Evolutionary conservation across 1,284 basidiomycete species (phyloP).

Genomic region (Boletus sp.): DNA sequence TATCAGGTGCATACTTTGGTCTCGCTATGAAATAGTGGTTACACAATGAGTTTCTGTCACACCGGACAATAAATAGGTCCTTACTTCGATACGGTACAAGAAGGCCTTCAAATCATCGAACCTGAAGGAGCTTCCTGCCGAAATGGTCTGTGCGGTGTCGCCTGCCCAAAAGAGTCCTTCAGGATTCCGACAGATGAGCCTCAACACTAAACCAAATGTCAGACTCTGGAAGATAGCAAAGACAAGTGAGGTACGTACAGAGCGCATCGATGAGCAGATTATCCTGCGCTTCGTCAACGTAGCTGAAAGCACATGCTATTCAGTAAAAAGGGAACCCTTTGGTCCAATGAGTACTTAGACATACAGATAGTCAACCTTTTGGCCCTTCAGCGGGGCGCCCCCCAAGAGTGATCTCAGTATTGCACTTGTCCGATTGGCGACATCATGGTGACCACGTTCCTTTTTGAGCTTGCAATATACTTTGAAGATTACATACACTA

Average conservation of each 20-base stretch:
- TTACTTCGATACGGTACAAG: too few species aligned
- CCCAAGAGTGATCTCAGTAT: conserved; percentile 39
- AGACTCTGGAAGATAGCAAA: background rate
- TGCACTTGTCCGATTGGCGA: conserved; percentile 62
- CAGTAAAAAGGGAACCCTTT: background rate
- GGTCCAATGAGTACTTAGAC: conserved; percentile 18
- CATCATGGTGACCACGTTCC: conserved; percentile 49
- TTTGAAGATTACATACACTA: conserved; percentile 56
- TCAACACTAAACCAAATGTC: conserved; percentile 30
- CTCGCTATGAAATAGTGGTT: too few species aligned
- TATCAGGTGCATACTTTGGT: too few species aligned
- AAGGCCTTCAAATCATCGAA: too few species aligned
- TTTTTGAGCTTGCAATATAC: conserved; percentile 51
- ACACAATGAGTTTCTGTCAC: too few species aligned
- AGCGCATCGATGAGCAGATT: too few species aligned
- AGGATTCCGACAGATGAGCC: conserved; percentile 35
- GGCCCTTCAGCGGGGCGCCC: conserved; percentile 43
- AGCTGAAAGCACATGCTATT: conserved; percentile 40
- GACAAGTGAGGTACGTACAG: conserved; percentile 14
- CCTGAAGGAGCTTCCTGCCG: too few species aligned
- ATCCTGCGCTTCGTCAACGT: conserved; percentile 57
- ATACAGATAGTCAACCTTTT: conserved; percentile 44
- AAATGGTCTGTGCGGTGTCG: too few species aligned
- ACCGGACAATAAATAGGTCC: too few species aligned
- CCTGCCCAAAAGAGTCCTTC: too few species aligned